Evolutionary conservation across 106 monocot genomes (phyloP).

Genomic region (Cymbidium sinense): DNA sequence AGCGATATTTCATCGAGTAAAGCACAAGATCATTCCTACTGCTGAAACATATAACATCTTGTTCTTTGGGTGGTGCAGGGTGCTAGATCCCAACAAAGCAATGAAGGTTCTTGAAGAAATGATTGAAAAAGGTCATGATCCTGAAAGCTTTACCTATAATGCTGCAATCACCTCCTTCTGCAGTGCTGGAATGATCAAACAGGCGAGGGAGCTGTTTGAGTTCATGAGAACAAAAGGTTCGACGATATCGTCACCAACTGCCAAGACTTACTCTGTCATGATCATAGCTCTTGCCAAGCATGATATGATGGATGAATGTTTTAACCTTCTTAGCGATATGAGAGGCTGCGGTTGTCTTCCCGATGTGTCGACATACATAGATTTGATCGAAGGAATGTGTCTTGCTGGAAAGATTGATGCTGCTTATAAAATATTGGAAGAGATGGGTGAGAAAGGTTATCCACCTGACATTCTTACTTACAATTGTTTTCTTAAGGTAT

Average conservation of each 20-base stretch:
- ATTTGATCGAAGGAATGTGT: conserved; percentile 93
- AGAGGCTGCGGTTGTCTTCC: conserved; percentile 72
- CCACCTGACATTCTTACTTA: conserved; percentile 87
- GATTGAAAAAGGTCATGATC: conserved; percentile 51
- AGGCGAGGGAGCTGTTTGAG: conserved; percentile 83
- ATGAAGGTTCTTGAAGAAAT: conserved; percentile 93
- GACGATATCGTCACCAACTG: conserved; percentile 79
- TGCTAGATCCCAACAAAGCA: conserved; percentile 59
- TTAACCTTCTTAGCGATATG: conserved; percentile 79
- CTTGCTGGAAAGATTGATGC: conserved; percentile 57
- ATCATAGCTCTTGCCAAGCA: conserved; percentile 74
- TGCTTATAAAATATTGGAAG: conserved; percentile 74
- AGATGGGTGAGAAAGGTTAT: conserved; percentile 79
- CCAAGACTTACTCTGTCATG: conserved; percentile 79
- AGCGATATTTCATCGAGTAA: conserved; percentile 50
- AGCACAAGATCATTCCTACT: conserved; percentile 58
- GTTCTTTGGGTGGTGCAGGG: conserved; percentile 98
- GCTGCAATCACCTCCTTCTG: conserved; percentile 82
- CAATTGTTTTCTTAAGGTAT: conserved; percentile 85
- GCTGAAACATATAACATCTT: conserved; percentile 73
- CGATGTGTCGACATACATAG: conserved; percentile 87
- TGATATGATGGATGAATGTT: conserved; percentile 78
- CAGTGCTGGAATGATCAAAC: conserved; percentile 57
- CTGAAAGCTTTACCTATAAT: conserved; percentile 89
- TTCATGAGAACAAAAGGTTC: conserved; percentile 94